phyloP scores from a whole-genome alignment of 192 early-diverging fungal genomes.

The Physocladia obscura region DNA sequence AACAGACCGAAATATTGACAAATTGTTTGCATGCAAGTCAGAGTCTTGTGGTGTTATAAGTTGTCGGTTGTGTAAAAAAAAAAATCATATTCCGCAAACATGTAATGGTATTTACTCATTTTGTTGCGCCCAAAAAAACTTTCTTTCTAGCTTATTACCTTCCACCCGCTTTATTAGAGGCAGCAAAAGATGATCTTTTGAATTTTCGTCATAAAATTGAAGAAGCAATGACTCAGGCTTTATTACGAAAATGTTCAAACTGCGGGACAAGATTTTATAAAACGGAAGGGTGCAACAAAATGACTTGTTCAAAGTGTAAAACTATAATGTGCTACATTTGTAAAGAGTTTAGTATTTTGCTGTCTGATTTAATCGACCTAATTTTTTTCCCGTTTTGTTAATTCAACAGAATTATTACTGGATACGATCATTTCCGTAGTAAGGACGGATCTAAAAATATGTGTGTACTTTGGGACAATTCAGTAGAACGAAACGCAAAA shows the following conservation, averaged over 20 bases:
- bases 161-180: no score
- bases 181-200: conserved; percentile 42
- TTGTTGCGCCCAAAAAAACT: no score
- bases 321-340: conserved; percentile 13
- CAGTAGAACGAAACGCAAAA: conserved; percentile 38
- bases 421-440: conserved; percentile 50
- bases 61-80: conserved; percentile 46
- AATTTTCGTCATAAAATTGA: conserved; percentile 50
- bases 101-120: conserved; percentile 44
- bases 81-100: conserved; percentile 51
- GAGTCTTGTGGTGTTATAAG: conserved; percentile 44
- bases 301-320: conserved; percentile 50
- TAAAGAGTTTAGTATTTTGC: conserved; percentile 10
- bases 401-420: conserved; percentile 39
- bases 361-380: not conserved
- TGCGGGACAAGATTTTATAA: conserved; percentile 49
- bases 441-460: conserved; percentile 17
- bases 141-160: no score
- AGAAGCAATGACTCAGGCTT: conserved; percentile 57
- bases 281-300: conserved; percentile 53
- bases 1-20: conserved; percentile 19
- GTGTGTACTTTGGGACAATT: conserved; percentile 54
- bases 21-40: conserved; percentile 53
- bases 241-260: conserved; percentile 55
- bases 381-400: not conserved